A percentile compares a stretch with the other conserved stretches of the same genome.
Conservation (phyloP, 2,329 filamentous ascomycete species). For the Fusarium sp. region DNA sequence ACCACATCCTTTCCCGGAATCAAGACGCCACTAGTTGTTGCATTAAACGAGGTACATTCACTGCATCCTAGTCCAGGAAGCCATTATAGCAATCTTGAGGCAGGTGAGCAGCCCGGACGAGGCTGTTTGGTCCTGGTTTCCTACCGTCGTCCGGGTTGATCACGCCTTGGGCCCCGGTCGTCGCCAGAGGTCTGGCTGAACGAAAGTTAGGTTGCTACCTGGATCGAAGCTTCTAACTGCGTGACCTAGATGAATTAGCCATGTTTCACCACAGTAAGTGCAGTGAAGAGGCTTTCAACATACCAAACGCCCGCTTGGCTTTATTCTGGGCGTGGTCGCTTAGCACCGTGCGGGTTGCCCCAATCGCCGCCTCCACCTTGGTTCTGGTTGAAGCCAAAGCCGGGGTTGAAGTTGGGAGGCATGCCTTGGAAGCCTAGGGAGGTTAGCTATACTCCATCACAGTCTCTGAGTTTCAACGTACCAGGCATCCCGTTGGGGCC, state of each 20-base stretch:
- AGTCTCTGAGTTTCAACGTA: slow-evolving; percentile 35
- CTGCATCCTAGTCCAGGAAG: background rate
- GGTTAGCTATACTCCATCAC: slow-evolving; percentile 34
- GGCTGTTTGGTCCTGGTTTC: background rate
- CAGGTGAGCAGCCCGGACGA: background rate
- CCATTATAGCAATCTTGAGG: background rate
- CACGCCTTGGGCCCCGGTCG: background rate
- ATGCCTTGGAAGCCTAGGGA: slow-evolving; percentile 73
- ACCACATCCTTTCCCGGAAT: slow-evolving; percentile 8
- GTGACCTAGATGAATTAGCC: background rate
- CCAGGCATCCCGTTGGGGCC: slow-evolving; percentile 58
- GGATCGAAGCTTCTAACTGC: background rate
- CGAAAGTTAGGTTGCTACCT: background rate
- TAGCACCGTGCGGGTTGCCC: slow-evolving; percentile 86
- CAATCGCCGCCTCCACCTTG: slow-evolving; percentile 64
- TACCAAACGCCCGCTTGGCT: background rate
- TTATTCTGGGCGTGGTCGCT: slow-evolving; percentile 80
- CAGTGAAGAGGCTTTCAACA: background rate
- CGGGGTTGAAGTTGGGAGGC: slow-evolving; percentile 77
- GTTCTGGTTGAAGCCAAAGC: slow-evolving; percentile 71
- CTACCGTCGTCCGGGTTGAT: background rate
- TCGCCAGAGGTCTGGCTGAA: background rate
- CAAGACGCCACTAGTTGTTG: slow-evolving; percentile 1
- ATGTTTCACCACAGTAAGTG: background rate
- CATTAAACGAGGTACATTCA: background rate